Conservation (phyloP, 805 yeast genomes). For the Candida boleticola region DNA sequence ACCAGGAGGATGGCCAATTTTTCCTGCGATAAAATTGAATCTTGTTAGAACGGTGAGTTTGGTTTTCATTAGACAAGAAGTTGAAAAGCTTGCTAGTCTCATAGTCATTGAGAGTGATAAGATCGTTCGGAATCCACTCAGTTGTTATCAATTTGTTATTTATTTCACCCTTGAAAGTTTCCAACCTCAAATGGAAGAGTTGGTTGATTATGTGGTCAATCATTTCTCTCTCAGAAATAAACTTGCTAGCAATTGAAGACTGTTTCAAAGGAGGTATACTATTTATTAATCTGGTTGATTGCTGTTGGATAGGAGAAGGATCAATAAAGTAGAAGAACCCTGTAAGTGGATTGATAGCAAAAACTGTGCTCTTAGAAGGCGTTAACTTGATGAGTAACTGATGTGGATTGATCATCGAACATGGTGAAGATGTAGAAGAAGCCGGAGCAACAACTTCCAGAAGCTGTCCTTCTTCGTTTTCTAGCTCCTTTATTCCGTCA, state of each 20-base stretch:
- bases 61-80: background rate
- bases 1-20: slow-evolving; percentile 60
- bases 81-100: slow-evolving; percentile 27
- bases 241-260: slow-evolving; percentile 8
- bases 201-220: slow-evolving; percentile 26
- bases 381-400: slow-evolving; percentile 34
- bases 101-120: slow-evolving; percentile 46
- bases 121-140: slow-evolving; percentile 65
- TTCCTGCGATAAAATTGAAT: slow-evolving; percentile 45
- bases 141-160: slow-evolving; percentile 57
- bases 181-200: slow-evolving; percentile 47
- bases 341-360: slow-evolving; percentile 39
- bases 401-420: slow-evolving; percentile 25
- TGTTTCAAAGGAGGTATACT: slow-evolving; percentile 15
- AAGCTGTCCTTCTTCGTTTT: slow-evolving; percentile 5
- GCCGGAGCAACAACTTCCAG: background rate
- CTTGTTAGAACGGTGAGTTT: slow-evolving; percentile 7
- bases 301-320: slow-evolving; percentile 37
- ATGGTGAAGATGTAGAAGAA: background rate
- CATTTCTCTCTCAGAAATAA: slow-evolving; percentile 31
- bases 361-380: slow-evolving; percentile 28
- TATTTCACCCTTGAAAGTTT: slow-evolving; percentile 49
- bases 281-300: slow-evolving; percentile 30
- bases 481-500: background rate
- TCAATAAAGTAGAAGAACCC: slow-evolving; percentile 41